These are phyloP conservation scores for Vinca minor DNA, from an alignment of 257 asterid species.

Conservation along the genomic window DNA sequence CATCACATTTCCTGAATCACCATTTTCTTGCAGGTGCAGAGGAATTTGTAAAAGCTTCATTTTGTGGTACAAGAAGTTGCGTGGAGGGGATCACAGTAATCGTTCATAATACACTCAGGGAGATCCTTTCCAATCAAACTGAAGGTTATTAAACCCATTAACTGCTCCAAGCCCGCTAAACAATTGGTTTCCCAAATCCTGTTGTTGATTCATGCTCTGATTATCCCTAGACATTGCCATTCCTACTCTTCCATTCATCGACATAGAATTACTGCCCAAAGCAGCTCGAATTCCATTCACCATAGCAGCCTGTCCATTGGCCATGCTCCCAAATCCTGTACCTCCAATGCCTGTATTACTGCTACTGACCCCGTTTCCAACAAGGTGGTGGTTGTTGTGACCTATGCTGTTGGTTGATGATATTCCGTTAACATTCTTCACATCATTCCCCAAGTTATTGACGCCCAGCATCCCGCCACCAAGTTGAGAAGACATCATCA, in stretches of 20 bases:
- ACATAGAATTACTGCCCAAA: conserved; percentile 46
- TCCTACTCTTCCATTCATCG: conserved; percentile 71
- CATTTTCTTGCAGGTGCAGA: conserved; percentile 22
- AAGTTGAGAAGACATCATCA: conserved; percentile 80
- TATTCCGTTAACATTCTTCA: conserved; percentile 49
- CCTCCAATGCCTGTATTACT: conserved; percentile 43
- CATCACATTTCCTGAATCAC: conserved; percentile 19
- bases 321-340: conserved; percentile 43
- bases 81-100: background rate
- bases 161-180: conserved; percentile 68
- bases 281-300: conserved; percentile 63
- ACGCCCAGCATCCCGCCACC: conserved; percentile 49
- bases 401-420: conserved; percentile 33
- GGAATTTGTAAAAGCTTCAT: conserved; percentile 22
- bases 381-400: conserved; percentile 27
- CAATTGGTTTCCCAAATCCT: conserved; percentile 59
- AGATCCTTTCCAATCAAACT: conserved; percentile 82
- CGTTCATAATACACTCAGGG: conserved; percentile 32
- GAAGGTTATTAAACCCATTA: conserved; percentile 73
- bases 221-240: conserved; percentile 63
- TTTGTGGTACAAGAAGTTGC: conserved; percentile 33
- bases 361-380: conserved; percentile 44
- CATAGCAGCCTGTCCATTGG: conserved; percentile 53
- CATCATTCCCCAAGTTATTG: conserved; percentile 41
- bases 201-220: conserved; percentile 60